Base-by-base conservation (phyloP, 2,329 filamentous ascomycete genomes). In the Fusarium piperis region DNA sequence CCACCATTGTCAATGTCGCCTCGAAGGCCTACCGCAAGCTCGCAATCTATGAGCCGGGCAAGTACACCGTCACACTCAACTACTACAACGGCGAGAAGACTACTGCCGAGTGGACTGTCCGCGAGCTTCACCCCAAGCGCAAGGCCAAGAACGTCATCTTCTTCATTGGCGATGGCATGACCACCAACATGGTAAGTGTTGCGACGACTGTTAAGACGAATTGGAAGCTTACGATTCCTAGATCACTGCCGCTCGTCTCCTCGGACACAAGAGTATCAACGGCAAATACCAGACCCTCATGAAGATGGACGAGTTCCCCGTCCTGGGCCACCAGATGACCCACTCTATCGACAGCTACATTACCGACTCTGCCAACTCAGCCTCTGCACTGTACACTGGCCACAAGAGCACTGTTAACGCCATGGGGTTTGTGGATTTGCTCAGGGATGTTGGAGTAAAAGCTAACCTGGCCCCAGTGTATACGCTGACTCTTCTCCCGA, bases 241-340 rank as follows among this genome's bases (percentile, higher is more conserved):
- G 83, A 92, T 93, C 77, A 92, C 91, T 38, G 94, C 94, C 44
- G 93, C 93, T 60, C 92, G 94, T 72, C 85, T 96, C 62, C 90
- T 97, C 62, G 93, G 87, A 18, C 94, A 97, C 85, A 92, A 94
- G 85, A 91, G 88, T 73, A 87, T 95, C 85, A 96, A 97, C 78
- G 94, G 94, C 74, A 93, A 92, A 80, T 97, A 95, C 81, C 91
- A 94, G 84, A 90, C 88, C 64, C 87, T 86, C 63, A 88, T 97
- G 87, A 87, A 90, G 77, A 86, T 97, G 85, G 94, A 97, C 83
- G 87, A 94, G 78, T 96, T 96, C 82, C 93, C 94, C 3, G 88
- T 95, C n/a, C 79, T 95, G 12, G 94, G 94, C 20, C 94, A 97
- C 80, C 93, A 95, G 82, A 95, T 96, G 91, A 95, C 93, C 12